phyloP scores from a whole-genome alignment of 306 rosid species.

The Betula pendula region DNA sequence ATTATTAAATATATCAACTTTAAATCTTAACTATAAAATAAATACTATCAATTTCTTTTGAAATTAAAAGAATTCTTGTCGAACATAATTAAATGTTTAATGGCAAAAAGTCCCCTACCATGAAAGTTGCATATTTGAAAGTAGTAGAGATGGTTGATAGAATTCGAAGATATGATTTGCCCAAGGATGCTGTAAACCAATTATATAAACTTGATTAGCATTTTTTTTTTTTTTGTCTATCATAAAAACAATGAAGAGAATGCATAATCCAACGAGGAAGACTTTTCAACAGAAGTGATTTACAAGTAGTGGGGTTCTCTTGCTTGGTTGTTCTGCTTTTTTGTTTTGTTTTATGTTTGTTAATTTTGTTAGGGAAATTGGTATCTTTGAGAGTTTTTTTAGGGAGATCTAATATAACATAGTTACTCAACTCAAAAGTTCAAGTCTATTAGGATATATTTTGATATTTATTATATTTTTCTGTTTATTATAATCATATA shows the following conservation, averaged over 20 bases:
- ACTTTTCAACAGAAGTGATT: slow-evolving; percentile 8
- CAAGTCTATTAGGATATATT: too few species aligned
- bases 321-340: background rate
- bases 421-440: too few species aligned
- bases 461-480: too few species aligned
- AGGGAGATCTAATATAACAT: too few species aligned
- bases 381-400: too few species aligned
- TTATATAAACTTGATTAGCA: slow-evolving; percentile 19
- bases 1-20: too few species aligned
- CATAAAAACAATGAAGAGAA: slow-evolving; percentile 3
- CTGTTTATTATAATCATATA: too few species aligned
- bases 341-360: background rate
- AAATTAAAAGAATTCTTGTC: too few species aligned
- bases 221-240: background rate
- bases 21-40: too few species aligned
- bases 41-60: too few species aligned
- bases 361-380: too few species aligned
- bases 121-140: background rate
- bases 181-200: background rate
- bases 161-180: background rate
- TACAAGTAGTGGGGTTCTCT: background rate
- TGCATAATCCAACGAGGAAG: slow-evolving; percentile 21
- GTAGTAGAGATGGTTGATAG: too few species aligned
- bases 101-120: background rate
- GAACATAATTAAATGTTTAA: background rate